Base-by-base conservation (phyloP, 1,284 basidiomycete species). In the Jaminaea rosea region DNA sequence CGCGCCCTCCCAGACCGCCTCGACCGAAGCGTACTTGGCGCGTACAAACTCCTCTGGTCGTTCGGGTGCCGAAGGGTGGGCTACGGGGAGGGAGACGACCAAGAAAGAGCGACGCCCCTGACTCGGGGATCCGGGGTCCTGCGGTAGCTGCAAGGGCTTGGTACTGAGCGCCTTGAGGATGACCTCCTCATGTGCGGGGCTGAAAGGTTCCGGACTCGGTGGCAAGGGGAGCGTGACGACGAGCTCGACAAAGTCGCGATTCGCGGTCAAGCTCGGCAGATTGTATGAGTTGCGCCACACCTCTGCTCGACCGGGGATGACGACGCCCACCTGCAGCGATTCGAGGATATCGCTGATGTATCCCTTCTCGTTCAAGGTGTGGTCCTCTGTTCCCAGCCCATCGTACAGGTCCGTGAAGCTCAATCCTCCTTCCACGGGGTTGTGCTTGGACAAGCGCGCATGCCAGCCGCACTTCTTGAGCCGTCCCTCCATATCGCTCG, bases 211-310 rank as follows among this genome's bases (percentile, higher is more conserved):
- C 1, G 55, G 34, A 27, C 62, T 59, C 0, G 60, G 53, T 24
- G 65, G 67, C 13, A 71, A 53, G 26, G 67, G 61, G 49, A 71
- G 31, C 6, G 63, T 63, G 13, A 71, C 26, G 0, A 71, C 53
- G 46, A 69, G 60, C 58, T 69, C 57, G 7, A 67, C 53, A 55
- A 71, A 71, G 55, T 71, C 69, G 23, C 69, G 52, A 47, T 69
- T 59, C 27, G 62, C 46, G 5, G 60, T 65, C 15, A 62, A 50
- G 47, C 54, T 55, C 32, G 68, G 64, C 23, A 67, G 52, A 42
- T 58, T 60, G 58, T 71, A 62, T 11, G 52, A 44, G 46, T 65
- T 65, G 41, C 58, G 55, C 65, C 65, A 68, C 17, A 70, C 52
- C 29, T 56, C 62, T 4, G 62, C 57, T 27, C 59, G 44, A 23